Base-by-base conservation (phyloP, 257 asterid species). In the Fraxinus excelsior region DNA sequence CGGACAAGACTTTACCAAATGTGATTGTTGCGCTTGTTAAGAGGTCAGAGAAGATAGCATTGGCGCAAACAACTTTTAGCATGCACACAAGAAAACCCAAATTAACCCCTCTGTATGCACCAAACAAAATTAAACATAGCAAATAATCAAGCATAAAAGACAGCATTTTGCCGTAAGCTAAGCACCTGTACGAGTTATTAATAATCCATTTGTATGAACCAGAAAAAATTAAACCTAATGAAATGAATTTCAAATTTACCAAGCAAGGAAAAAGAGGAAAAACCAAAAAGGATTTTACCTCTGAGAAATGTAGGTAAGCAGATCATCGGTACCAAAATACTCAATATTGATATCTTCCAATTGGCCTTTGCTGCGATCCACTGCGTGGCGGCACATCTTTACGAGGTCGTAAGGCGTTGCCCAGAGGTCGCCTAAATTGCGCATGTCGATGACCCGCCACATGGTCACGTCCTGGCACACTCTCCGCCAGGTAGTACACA, bases 291-390 rank as follows among this genome's bases (percentile, higher is more conserved):
- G 18, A 34, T 38, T 70, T 65, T 37, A 88, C 88, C 88, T 82
- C 76, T 73, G 78, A 14, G 76, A 79, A 73, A 88, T 85, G 68
- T 86, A 84, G 29, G 40, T 70, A 35, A 77, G 58, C 56, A 77
- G 58, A 1, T 77, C 58, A 23, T 53, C 75, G 21, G 72, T n/a
- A 56, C 42, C 60, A 21, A 77, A 53, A 31, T 71, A 72, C 12
- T 76, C 68, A 10, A 76, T 49, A 26, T 26, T 29, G 32, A 76
- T 42, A 8, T 76, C 80, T 14, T n/a, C 23, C 18, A 76, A 71
- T 40, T 78, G 72, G 13, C 81, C 81, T 21, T 71, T 65, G 77
- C 81, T 71, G 11, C 65, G 72, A 76, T 76, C 80, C 68, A 76
- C 74, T 7, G 74, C 80, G n/a, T 76, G 46, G 14, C 74, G 74